These are phyloP conservation scores for Scenedesmus sp. DNA, from an alignment of 163 green algal species.

Conservation along the genomic window DNA sequence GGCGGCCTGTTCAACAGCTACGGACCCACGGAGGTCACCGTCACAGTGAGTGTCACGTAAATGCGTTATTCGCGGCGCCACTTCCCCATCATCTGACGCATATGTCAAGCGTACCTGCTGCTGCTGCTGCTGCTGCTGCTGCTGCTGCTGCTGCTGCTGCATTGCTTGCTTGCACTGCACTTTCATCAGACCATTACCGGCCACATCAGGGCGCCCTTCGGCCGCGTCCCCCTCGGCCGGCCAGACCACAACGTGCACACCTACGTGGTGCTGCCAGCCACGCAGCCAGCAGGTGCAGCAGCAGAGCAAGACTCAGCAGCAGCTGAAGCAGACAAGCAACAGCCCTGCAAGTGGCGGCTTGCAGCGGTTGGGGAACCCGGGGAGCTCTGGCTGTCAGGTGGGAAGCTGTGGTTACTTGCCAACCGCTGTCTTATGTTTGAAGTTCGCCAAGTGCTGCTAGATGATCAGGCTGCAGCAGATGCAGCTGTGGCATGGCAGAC, in stretches of 20 bases:
- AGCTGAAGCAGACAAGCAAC: too few relatives aligned
- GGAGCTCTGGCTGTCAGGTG: slow-evolving; percentile 68
- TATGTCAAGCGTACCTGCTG: neutral
- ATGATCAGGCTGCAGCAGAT: too few relatives aligned
- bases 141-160: neutral
- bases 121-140: slow-evolving; percentile 3
- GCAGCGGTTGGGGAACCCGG: slow-evolving; percentile 67
- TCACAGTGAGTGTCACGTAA: neutral
- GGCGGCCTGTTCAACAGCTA: slow-evolving; percentile 15
- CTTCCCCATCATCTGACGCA: too few relatives aligned
- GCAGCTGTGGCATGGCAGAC: too few relatives aligned
- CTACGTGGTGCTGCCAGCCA: too few relatives aligned
- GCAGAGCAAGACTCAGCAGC: neutral
- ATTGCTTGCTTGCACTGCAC: too few relatives aligned
- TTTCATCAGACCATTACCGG: neutral
- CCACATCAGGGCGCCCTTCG: neutral
- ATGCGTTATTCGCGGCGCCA: too few relatives aligned
- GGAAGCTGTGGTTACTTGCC: neutral
- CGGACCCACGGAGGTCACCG: neutral
- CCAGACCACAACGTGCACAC: too few relatives aligned
- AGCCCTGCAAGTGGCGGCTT: too few relatives aligned
- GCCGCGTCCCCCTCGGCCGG: neutral
- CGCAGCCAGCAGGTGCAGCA: slow-evolving; percentile 52
- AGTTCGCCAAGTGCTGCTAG: too few relatives aligned
- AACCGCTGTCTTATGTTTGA: too few relatives aligned